A percentile compares a stretch with the other conserved stretches of the same genome.
Evolutionary conservation across 2,329 filamentous ascomycete species (phyloP).

Genomic region (Parastagonospora avenae): DNA sequence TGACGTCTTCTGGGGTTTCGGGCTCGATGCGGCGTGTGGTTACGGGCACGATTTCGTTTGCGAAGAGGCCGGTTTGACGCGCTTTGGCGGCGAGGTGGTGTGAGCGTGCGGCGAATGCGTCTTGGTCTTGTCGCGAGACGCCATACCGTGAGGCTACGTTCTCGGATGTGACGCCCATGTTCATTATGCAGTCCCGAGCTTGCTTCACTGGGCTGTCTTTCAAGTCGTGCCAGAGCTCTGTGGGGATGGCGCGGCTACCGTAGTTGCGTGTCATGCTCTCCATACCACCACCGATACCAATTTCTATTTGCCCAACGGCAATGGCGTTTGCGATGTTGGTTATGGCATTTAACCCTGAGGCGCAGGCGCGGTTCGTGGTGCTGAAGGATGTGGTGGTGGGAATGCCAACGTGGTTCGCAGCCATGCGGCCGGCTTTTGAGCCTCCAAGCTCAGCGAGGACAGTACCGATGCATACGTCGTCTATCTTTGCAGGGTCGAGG

Average conservation of each 20-base stretch:
- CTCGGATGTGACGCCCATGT: conserved; percentile 89
- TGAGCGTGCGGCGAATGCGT: conserved; percentile 76
- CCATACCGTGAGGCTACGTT: conserved; percentile 82
- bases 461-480: conserved; percentile 86
- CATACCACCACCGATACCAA: conserved; percentile 86
- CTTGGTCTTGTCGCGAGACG: conserved; percentile 76
- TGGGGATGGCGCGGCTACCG: conserved; percentile 80
- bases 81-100: conserved; percentile 76
- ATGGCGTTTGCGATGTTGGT: conserved; percentile 77
- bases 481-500: conserved; percentile 70
- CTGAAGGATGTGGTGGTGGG: conserved; percentile 75
- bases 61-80: conserved; percentile 71
- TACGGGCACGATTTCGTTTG: conserved; percentile 79
- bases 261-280: conserved; percentile 97
- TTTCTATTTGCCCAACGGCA: conserved; percentile 71
- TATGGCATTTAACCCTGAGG: conserved; percentile 77
- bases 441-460: conserved; percentile 91
- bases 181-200: conserved; percentile 86
- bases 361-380: conserved; percentile 88
- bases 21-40: conserved; percentile 72
- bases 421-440: conserved; percentile 89
- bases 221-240: conserved; percentile 77
- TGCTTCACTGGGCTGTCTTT: conserved; percentile 68
- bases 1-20: conserved; percentile 54
- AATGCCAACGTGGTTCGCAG: conserved; percentile 81